Evolutionary conservation across 2,329 filamentous ascomycete species (phyloP).

Genomic region (Cladosporium sp.): DNA sequence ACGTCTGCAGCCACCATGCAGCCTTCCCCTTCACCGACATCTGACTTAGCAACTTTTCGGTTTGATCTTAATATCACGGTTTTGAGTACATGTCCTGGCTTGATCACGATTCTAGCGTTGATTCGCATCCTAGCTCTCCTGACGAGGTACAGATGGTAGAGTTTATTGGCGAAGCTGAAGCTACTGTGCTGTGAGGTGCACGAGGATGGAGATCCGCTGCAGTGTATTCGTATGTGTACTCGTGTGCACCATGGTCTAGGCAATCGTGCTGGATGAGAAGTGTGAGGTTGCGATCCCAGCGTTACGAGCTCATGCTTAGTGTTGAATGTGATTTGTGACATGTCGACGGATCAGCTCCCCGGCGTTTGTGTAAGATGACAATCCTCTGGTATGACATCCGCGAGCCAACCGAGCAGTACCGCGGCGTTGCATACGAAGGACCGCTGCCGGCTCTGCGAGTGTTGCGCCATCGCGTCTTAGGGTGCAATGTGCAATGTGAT

Average conservation of each 20-base stretch:
- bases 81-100: no score
- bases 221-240: not conserved
- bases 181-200: not conserved
- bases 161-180: not conserved
- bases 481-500: no score
- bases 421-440: not conserved
- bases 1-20: constrained; percentile 12
- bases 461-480: constrained; percentile 1
- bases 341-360: no score
- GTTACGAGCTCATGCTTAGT: not conserved
- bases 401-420: not conserved
- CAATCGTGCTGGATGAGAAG: not conserved
- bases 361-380: no score
- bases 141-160: not conserved
- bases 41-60: no score
- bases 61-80: no score
- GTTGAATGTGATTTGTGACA: no score
- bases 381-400: no score
- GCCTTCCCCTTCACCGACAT: constrained; percentile 3
- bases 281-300: not conserved
- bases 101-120: not conserved
- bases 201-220: not conserved
- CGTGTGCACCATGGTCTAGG: not conserved
- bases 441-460: not conserved
- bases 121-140: not conserved